These are phyloP conservation scores for Babjeviella inositovora DNA, from an alignment of 805 yeast species.

Conservation along the genomic window DNA sequence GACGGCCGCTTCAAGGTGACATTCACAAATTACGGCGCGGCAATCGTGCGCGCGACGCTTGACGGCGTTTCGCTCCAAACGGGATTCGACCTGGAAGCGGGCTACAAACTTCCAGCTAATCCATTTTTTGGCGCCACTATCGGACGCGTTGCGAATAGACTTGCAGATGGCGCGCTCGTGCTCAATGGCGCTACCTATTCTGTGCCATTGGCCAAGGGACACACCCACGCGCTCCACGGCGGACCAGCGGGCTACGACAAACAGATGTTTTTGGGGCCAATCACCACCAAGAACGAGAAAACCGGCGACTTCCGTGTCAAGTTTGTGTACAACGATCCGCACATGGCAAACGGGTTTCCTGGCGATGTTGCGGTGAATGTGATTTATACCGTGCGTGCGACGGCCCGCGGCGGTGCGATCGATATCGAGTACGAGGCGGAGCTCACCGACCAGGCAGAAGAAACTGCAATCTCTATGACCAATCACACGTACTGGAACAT, in stretches of 20 bases:
- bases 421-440: conserved; percentile 29
- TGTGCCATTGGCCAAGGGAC: conserved; percentile 23
- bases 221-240: conserved; percentile 32
- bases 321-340: conserved; percentile 24
- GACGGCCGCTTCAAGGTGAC: conserved; percentile 14
- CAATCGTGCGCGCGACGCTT: conserved; percentile 22
- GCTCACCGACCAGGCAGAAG: conserved; percentile 12
- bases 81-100: conserved; percentile 17
- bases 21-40: conserved; percentile 33
- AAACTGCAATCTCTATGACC: conserved; percentile 39
- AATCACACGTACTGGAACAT: conserved; percentile 51
- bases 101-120: conserved; percentile 13
- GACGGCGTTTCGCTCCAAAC: conserved; percentile 20
- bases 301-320: conserved; percentile 13
- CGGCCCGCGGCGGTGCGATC: conserved; percentile 15
- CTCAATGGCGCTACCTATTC: conserved; percentile 21
- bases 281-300: conserved; percentile 15
- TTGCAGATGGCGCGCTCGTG: conserved; percentile 22
- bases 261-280: conserved; percentile 35
- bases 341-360: conserved; percentile 42
- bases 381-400: conserved; percentile 22
- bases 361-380: conserved; percentile 32
- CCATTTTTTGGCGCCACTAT: conserved; percentile 49
- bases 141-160: conserved; percentile 52
- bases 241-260: conserved; percentile 36